Evolutionary conservation across 208 protist species (phyloP).

Genomic region (Trypanosoma lewisi): DNA sequence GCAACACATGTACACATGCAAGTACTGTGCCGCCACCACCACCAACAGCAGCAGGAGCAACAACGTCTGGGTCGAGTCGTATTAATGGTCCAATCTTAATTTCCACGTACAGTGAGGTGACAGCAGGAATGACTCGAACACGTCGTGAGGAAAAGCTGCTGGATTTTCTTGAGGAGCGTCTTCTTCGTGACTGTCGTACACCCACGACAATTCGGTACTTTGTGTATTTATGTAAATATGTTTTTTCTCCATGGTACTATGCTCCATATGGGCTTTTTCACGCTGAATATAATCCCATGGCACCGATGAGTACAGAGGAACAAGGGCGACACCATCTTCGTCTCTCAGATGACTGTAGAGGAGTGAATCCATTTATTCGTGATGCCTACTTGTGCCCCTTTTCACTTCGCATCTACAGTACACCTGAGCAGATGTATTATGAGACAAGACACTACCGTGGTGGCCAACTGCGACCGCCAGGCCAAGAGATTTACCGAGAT

Average conservation of each 20-base stretch:
- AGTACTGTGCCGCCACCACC: neutral
- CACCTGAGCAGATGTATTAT: conserved; percentile 63
- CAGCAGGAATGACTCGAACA: conserved; percentile 73
- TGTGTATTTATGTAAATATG: conserved; percentile 59
- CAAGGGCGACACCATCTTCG: neutral
- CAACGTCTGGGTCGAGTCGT: neutral
- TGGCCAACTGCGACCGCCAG: conserved; percentile 63
- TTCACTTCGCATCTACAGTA: conserved; percentile 74
- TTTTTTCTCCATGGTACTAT: conserved; percentile 89
- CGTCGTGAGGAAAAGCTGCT: conserved; percentile 50
- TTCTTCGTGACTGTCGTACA: conserved; percentile 75
- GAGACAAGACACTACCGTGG: conserved; percentile 62
- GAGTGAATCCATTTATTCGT: conserved; percentile 63
- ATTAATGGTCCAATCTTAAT: conserved; percentile 42
- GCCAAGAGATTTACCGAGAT: conserved; percentile 82
- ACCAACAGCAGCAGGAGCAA: too few relatives aligned
- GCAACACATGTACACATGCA: neutral
- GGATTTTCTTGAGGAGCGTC: conserved; percentile 83
- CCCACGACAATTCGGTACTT: conserved; percentile 82
- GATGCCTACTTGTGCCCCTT: conserved; percentile 88
- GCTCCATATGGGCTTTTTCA: conserved; percentile 78
- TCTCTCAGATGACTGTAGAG: neutral
- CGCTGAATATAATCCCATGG: conserved; percentile 61
- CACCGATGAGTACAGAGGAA: conserved; percentile 12
- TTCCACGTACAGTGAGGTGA: conserved; percentile 63